A percentile compares a stretch with the other conserved stretches of the same genome.
Evolutionary conservation across 441 rosid genomes (phyloP).

Genomic region (Jatropha podagrica): DNA sequence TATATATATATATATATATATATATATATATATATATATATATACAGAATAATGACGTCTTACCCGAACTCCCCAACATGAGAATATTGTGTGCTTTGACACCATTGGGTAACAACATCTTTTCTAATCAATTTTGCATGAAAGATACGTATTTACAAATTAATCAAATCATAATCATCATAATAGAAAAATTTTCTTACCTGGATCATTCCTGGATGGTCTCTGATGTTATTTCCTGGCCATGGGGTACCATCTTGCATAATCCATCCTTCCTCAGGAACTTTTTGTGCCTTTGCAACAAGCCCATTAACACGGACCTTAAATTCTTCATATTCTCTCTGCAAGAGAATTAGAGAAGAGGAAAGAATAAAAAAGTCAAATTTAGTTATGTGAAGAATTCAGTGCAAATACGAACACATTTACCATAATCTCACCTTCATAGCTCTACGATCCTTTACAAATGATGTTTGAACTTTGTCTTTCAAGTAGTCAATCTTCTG

Average conservation of each 20-base stretch:
- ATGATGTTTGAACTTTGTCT: constrained; percentile 95
- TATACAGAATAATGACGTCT: not conserved
- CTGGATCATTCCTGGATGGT: constrained; percentile 99
- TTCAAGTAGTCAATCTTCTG: constrained; percentile 94
- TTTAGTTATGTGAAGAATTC: constrained; percentile 13
- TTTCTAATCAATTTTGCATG: not conserved
- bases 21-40: too few species aligned
- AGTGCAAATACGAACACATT: constrained; percentile 13
- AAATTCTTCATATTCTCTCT: constrained; percentile 99
- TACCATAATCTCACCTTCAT: constrained; percentile 66
- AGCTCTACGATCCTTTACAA: constrained; percentile 98
- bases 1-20: too few species aligned
- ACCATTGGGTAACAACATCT: not conserved
- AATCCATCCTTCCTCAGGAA: constrained; percentile 99
- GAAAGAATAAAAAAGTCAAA: constrained; percentile 5
- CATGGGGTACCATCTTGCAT: constrained; percentile 99
- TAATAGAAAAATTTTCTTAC: constrained; percentile 30
- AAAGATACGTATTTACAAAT: not conserved
- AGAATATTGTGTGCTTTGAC: not conserved
- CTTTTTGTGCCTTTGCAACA: constrained; percentile 86
- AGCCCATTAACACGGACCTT: constrained; percentile 87
- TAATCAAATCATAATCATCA: not conserved
- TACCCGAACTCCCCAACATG: not conserved
- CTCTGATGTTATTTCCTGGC: constrained; percentile 99
- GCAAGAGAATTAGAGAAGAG: constrained; percentile 22